Evolutionary conservation across 768 basidiomycete species (phyloP).

Genomic region (Tricholoma furcatifolium): DNA sequence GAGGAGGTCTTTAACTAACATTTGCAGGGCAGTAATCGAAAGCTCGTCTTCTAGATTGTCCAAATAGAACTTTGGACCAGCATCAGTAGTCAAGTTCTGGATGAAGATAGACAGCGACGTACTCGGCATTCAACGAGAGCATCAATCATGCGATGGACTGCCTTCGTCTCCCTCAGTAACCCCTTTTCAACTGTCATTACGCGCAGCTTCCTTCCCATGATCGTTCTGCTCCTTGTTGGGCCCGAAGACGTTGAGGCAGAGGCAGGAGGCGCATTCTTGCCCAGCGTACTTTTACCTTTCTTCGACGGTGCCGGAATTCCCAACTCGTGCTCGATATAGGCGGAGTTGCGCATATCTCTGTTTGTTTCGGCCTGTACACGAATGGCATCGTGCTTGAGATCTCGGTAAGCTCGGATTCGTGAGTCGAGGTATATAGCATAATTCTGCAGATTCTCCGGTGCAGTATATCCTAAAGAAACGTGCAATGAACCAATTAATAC

Average conservation of each 20-base stretch:
- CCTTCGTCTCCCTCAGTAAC: conserved; percentile 85
- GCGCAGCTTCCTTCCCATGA: conserved; percentile 80
- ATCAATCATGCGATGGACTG: conserved; percentile 90
- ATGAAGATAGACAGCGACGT: conserved; percentile 29
- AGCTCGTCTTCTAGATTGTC: conserved; percentile 94
- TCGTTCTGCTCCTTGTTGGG: conserved; percentile 68
- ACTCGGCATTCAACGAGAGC: conserved; percentile 85
- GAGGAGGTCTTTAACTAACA: conserved; percentile 95
- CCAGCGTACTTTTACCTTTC: conserved; percentile 11
- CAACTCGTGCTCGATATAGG: conserved; percentile 58
- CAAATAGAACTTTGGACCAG: conserved; percentile 72
- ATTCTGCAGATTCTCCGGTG: conserved; percentile 82
- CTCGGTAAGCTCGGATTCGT: conserved; percentile 83
- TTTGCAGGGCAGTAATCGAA: conserved; percentile 81
- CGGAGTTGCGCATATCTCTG: conserved; percentile 73
- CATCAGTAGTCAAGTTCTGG: background rate
- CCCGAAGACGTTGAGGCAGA: conserved; percentile 24
- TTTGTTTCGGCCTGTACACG: conserved; percentile 93
- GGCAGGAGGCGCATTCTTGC: conserved; percentile 24
- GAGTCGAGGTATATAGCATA: conserved; percentile 90
- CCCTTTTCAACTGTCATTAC: conserved; percentile 97
- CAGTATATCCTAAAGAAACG: conserved; percentile 63
- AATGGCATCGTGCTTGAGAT: conserved; percentile 92
- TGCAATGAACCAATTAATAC: background rate
- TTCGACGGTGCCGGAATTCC: conserved; percentile 28